These are phyloP conservation scores for Pharus latifolius DNA, from an alignment of 176 grass and related monocot genomes.

Conservation along the genomic window DNA sequence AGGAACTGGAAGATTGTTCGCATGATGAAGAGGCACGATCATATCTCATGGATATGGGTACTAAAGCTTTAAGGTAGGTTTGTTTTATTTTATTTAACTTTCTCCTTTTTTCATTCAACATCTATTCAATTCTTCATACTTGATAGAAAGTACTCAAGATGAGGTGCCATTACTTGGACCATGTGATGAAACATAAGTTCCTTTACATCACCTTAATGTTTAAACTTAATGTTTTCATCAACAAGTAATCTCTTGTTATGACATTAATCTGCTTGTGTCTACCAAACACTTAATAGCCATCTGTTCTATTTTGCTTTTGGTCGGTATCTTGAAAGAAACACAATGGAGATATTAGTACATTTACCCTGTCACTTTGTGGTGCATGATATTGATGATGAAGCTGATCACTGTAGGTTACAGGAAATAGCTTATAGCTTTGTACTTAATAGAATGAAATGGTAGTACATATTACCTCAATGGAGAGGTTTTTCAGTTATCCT, in stretches of 20 bases:
- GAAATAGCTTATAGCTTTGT: too few species aligned
- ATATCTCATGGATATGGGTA: constrained; percentile 84
- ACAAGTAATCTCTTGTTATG: neutral
- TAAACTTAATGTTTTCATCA: neutral
- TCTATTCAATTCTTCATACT: neutral
- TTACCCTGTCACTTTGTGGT: neutral
- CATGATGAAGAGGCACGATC: constrained; percentile 58
- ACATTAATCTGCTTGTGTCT: neutral
- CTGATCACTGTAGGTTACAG: neutral
- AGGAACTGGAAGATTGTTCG: constrained; percentile 56
- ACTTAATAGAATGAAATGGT: too few species aligned
- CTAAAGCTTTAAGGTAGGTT: constrained; percentile 91
- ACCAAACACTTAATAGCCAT: neutral
- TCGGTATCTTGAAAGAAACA: neutral
- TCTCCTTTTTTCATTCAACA: neutral
- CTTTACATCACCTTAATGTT: neutral
- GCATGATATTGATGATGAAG: neutral
- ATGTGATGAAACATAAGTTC: neutral
- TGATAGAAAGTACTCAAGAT: neutral
- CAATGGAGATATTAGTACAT: neutral
- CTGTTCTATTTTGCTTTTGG: neutral
- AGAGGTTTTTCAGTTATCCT: neutral
- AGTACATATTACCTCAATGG: too few species aligned
- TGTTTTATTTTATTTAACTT: constrained; percentile 1
- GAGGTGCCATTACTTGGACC: neutral